Evolutionary conservation across 805 yeast genomes (phyloP), one percentile per base, ranked within the genome.

Genomic region (Torulaspora microellipsoides): DNA sequence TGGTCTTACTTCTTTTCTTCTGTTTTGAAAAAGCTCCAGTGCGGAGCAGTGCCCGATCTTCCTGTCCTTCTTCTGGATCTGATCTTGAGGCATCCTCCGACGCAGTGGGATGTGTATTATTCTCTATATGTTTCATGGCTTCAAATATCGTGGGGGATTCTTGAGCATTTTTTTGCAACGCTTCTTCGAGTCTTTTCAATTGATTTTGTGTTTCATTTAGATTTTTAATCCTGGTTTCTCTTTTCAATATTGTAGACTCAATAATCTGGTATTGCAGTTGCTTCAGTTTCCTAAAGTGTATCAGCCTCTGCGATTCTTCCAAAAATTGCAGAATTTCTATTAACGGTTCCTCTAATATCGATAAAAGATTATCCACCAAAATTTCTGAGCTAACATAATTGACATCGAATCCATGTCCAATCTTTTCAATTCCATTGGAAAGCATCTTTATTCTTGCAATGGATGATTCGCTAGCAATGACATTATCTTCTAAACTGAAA

Each of bases 331-430:
- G 46, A 31, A 71, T 51, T 42, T 70, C 72, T 14, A 55, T 52
- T 0, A 65, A 48, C 11, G 72, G 72, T 45, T 71, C 75, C 46
- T 67, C 70, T 12, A 70, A 47, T 1, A 61, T 47, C 7, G 65
- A 63, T 34, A 62, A 51, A 12, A 71, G 49, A 30, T 75, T 75
- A 30, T 69, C 69, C 3, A 65, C 62, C 33, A 72, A 50, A 20
- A 70, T 68, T 45, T 72, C 76, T 8, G 72, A 60, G 15, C 80
- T 76, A 14, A 81, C 75, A 48, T 76, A 80, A 31, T 76, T 78
- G 31, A 81, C 76, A 62, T 93, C 98, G 49, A 86, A 81, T 1
- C 89, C 83, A 56, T 85, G 89, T 1, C 98, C 97, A 25, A 88
- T 77, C 49, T 80, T 79, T 59, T 93, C 98, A 59, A 53, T 79